A percentile compares a stretch with the other conserved stretches of the same genome.
These are phyloP conservation scores for Shiraia bambusicola DNA, from an alignment of 2,329 filamentous ascomycete genomes.

Conservation along the genomic window DNA sequence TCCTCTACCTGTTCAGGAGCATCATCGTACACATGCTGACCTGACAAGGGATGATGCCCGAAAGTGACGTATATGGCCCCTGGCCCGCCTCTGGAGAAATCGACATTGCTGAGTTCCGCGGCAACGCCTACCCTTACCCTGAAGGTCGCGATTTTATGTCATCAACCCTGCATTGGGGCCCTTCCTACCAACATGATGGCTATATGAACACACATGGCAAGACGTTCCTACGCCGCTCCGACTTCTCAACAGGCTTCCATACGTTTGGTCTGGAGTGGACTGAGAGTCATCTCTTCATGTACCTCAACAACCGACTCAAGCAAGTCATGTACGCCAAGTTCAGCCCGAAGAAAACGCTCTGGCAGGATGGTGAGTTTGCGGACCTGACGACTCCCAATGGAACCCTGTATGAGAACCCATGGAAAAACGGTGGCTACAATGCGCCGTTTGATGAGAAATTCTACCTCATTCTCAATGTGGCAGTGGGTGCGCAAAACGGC, in stretches of 20 bases:
- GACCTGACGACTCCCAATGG: slow-evolving; percentile 61
- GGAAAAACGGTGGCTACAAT: slow-evolving; percentile 63
- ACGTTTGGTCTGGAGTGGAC: slow-evolving; percentile 72
- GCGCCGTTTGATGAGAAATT: slow-evolving; percentile 75
- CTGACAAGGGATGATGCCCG: slow-evolving; percentile 54
- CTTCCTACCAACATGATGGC: slow-evolving; percentile 22
- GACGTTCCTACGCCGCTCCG: slow-evolving; percentile 61
- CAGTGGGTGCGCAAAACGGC: slow-evolving; percentile 74
- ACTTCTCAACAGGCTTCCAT: slow-evolving; percentile 68
- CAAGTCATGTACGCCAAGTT: slow-evolving; percentile 77
- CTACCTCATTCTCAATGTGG: slow-evolving; percentile 74
- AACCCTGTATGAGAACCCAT: slow-evolving; percentile 62
- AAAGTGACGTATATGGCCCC: slow-evolving; percentile 66
- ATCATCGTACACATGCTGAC: slow-evolving; percentile 32
- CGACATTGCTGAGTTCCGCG: slow-evolving; percentile 75
- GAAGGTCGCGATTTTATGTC: slow-evolving; percentile 74
- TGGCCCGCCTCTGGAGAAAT: slow-evolving; percentile 83
- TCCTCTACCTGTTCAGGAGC: too few relatives aligned
- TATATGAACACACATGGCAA: slow-evolving; percentile 25
- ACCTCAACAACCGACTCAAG: slow-evolving; percentile 73
- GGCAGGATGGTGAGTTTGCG: slow-evolving; percentile 68
- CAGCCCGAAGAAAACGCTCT: slow-evolving; percentile 56
- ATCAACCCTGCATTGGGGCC: slow-evolving; percentile 77
- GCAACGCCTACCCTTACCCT: slow-evolving; percentile 73
- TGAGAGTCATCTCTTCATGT: slow-evolving; percentile 82